Conservation (phyloP, 2,329 filamentous ascomycete species). For the Talaromyces atroroseus region DNA sequence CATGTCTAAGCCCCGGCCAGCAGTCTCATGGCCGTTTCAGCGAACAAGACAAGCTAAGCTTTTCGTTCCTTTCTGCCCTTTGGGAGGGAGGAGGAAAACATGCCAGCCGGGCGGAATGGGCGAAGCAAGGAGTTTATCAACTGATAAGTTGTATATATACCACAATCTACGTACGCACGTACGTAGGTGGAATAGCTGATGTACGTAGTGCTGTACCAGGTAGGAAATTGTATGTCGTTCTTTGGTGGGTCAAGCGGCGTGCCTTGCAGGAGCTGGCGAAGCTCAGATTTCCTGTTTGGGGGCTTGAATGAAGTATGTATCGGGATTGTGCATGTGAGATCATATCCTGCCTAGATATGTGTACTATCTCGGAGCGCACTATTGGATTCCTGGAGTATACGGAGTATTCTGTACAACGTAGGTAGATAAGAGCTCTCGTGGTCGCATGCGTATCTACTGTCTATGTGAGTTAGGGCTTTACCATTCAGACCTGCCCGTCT, state of each 20-base stretch:
- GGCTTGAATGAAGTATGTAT: background rate
- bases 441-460: background rate
- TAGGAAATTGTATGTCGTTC: background rate
- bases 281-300: slow-evolving; percentile 6
- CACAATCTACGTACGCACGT: background rate
- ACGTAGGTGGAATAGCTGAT: background rate
- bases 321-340: background rate
- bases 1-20: background rate
- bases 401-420: background rate
- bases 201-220: background rate
- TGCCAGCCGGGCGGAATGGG: slow-evolving; percentile 9
- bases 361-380: background rate
- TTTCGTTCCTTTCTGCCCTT: background rate
- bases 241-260: background rate
- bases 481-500: too few species aligned
- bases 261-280: slow-evolving; percentile 12
- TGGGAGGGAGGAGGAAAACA: background rate
- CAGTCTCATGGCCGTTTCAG: slow-evolving; percentile 1
- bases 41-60: background rate
- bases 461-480: too few species aligned
- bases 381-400: background rate
- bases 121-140: slow-evolving; percentile 12
- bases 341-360: background rate
- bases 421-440: background rate
- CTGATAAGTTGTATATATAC: background rate